phyloP scores from a whole-genome alignment of 257 asterid genomes.

The Avicennia marina region DNA sequence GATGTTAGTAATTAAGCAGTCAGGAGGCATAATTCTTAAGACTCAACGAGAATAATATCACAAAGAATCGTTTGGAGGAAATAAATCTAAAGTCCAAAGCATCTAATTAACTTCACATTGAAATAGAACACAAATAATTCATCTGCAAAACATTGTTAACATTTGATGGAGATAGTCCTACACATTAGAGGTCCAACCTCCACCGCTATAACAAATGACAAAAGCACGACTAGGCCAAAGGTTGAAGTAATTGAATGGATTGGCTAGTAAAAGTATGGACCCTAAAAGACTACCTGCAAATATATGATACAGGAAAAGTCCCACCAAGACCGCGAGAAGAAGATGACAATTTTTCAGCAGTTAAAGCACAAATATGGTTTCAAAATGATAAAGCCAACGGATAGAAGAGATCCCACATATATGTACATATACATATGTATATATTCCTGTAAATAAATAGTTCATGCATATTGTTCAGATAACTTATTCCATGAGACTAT shows the following conservation, averaged over 20 bases:
- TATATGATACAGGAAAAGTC: background rate
- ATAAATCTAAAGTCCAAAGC: background rate
- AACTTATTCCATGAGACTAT: constrained; percentile 29
- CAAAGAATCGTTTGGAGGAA: no score
- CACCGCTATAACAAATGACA: no score
- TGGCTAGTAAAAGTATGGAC: no score
- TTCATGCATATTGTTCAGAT: constrained; percentile 20
- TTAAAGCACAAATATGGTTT: constrained; percentile 17
- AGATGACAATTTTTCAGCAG: constrained; percentile 14
- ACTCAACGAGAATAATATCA: no score
- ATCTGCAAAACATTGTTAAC: background rate
- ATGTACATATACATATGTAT: no score
- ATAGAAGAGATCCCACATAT: constrained; percentile 8
- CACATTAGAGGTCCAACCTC: background rate
- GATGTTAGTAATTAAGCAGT: no score
- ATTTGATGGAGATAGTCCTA: no score
- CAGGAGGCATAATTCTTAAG: no score
- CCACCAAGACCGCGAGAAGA: background rate
- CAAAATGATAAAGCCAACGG: constrained; percentile 18
- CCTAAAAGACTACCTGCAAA: background rate
- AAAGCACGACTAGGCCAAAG: no score
- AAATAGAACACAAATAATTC: background rate
- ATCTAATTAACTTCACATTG: background rate
- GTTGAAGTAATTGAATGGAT: no score
- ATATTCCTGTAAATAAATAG: constrained; percentile 11